Evolutionary conservation across 371 early-diverging fungal genomes (phyloP), one percentile per base, ranked within the genome.

Genomic region (Apophysomyces elegans): DNA sequence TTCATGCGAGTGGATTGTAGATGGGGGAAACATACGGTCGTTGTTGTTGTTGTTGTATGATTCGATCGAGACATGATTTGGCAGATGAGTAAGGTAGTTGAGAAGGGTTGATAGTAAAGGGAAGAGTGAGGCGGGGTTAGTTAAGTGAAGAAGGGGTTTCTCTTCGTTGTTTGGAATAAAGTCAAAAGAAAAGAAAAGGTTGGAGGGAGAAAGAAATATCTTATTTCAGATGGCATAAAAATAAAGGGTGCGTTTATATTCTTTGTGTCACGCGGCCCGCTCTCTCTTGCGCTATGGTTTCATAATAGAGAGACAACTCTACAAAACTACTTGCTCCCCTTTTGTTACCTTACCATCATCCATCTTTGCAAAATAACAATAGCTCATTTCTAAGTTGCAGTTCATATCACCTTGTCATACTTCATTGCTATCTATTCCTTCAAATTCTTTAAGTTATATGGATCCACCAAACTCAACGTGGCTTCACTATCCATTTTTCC

Each of bases 1-100:
- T 13, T 26, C 32, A 26, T 26, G 26, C 26, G 26, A 26, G 2
- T 26, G 26, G 2, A 26, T 2, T 26, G 32, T 26, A 26, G 32
- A 6, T 14, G n/a, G 6, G 16, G 47, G 26, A 26, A 18, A 37
- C 69, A 57, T 74, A 74, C 70, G 32, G 32, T 26, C 63, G 57
- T 74, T 36, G 45, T 37, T 32, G 69, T 26, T 65, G 57, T 74
- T 36, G 45, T 37, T 32, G 69, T 61, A 61, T 64, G 69, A 58
- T 64, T 64, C 37, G 64, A 56, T 44, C 59, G 69, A 63, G 69
- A 43, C 69, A 64, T 69, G 44, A 69, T 69, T 59, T 41, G 32
- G 44, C 43, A 37, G 54, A 35, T 32, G 47, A 56, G 57, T 63
- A 45, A 62, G 32, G 47, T 36, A 58, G 32, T 59, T 59, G 35